Evolutionary conservation across 2,329 filamentous ascomycete species (phyloP), one percentile per base, ranked within the genome.

Genomic region (Alternaria brassicicola): DNA sequence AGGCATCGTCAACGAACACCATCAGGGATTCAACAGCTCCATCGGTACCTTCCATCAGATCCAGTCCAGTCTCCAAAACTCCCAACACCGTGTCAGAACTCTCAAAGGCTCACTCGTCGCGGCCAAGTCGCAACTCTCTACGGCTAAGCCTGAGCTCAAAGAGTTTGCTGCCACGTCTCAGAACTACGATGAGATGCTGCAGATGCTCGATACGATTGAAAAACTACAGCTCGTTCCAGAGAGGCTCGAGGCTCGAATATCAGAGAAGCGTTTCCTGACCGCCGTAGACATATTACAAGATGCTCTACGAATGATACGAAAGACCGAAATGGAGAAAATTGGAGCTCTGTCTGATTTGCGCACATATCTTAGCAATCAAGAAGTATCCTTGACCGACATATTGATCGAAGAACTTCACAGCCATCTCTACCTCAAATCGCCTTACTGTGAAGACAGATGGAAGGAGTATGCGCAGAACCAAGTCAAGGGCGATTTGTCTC

Each of bases 11-110:
- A 97, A 99, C 77, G 82, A 99, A 80, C 94, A 99, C 74, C 94
- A 99, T 74, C 95, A 99, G 78, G 96, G 95, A 45, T 99, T 99
- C 84, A 99, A 98, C 80, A 97, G 92, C 78, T 97, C 94, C 49
- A 98, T 99, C 63, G 95, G 94, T 77, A 98, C 94, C 19, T 99
- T 98, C 74, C 96, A 99, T 82, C 97, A 96, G 78, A 99, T 99
- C 61, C 95, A 99, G 77, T 88, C 89, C 51, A 97, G 92, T 78
- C 95, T 99, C 65, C 91, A 94, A 70, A 84, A 87, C 49, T 97
- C 93, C 15, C 95, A 99, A 78, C 88, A 88, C 70, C 88, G 92
- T 59, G 92, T 99, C 52, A 88, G 94, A 57, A 82, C 84, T 12
- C 82, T 99, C 62, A 95, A 94, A 76, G 88, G 93, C 56, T 92